A percentile compares a stretch with the other conserved stretches of the same genome.
phyloP scores from a whole-genome alignment of 2,329 filamentous ascomycete genomes.

The Colletotrichum sojae region DNA sequence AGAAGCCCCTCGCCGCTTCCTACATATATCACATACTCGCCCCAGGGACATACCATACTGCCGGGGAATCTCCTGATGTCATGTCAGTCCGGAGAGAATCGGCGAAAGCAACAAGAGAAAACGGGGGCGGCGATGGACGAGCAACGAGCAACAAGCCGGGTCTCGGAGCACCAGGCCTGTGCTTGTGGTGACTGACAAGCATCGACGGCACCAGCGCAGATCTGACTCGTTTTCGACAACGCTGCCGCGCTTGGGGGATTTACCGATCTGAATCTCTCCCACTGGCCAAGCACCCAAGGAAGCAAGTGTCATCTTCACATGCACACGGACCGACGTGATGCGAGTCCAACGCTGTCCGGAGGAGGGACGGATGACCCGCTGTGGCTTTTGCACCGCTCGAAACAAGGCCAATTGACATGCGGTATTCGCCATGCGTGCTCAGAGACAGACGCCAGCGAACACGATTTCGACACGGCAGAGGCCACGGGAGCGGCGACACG shows the following conservation, averaged over 20 bases:
- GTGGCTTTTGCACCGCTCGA: conserved; percentile 21
- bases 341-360: background rate
- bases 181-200: conserved; percentile 15
- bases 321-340: conserved; percentile 17
- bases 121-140: background rate
- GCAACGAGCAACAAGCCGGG: conserved; percentile 4
- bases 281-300: background rate
- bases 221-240: conserved; percentile 33
- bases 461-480: conserved; percentile 3
- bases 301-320: conserved; percentile 38
- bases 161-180: background rate
- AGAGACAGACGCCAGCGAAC: conserved; percentile 24
- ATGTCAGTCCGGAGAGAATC: conserved; percentile 5
- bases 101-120: background rate
- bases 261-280: conserved; percentile 29
- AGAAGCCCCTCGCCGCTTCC: background rate
- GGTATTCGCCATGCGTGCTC: conserved; percentile 3
- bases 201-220: conserved; percentile 1
- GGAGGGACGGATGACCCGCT: conserved; percentile 19
- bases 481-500: conserved; percentile 24
- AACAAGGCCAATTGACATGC: conserved; percentile 26
- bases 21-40: conserved; percentile 12
- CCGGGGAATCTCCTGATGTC: conserved; percentile 24
- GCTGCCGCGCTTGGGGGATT: conserved; percentile 15
- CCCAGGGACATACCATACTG: conserved; percentile 27